Evolutionary conservation across 2,329 filamentous ascomycete genomes (phyloP).

Genomic region (Akanthomyces muscarius): DNA sequence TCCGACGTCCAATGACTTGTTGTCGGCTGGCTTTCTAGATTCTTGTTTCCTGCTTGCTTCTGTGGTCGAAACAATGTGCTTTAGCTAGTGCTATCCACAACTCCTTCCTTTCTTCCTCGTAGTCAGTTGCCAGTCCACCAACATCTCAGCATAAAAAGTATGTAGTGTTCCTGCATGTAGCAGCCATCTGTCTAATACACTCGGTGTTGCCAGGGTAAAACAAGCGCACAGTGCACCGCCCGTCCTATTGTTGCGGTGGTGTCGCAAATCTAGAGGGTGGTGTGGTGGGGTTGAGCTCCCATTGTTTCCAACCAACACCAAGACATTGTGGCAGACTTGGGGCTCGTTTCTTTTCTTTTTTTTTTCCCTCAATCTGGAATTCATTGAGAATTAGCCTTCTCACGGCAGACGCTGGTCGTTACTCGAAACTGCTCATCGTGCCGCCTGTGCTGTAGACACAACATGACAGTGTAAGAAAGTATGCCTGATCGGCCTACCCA

Average conservation of each 20-base stretch:
- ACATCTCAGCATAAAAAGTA: not conserved
- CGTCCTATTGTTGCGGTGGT: not conserved
- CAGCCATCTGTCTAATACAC: conserved; percentile 2
- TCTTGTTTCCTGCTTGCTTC: not conserved
- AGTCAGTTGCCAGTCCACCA: no score
- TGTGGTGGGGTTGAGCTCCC: not conserved
- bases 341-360: not conserved
- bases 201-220: not conserved
- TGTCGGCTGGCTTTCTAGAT: no score
- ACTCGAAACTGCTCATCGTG: not conserved
- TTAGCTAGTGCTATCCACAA: not conserved
- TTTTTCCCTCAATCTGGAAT: not conserved
- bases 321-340: not conserved
- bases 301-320: conserved; percentile 6
- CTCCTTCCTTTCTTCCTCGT: no score
- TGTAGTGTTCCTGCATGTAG: not conserved
- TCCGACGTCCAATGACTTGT: no score
- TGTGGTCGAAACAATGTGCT: not conserved
- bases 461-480: not conserved
- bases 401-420: not conserved
- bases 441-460: not conserved
- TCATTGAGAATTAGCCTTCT: not conserved
- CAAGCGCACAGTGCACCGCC: not conserved
- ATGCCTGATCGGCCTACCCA: not conserved
- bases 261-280: not conserved